Evolutionary conservation across 495 filamentous ascomycete species (phyloP), one percentile per base, ranked within the genome.

Genomic region (Penicillium steckii): DNA sequence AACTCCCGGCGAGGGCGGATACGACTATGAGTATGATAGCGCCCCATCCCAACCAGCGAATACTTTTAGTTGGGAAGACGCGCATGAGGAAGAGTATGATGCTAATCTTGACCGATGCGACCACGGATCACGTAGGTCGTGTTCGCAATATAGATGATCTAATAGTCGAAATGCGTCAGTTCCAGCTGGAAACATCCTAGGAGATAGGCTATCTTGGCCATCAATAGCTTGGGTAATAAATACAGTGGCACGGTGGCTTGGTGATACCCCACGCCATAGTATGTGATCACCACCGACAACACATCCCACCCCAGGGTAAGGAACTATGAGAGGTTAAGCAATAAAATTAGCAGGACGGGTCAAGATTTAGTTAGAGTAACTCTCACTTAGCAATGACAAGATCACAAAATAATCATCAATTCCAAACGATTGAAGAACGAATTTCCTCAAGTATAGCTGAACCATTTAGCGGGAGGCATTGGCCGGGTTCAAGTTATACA

Each of bases 1-100:
- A 18, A 21, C 55, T 52, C 13, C 56, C 56, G 21, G 56, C 57
- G 23, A 62, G 49, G 6, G 59, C 56, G 7, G 58, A 40, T 17
- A 46, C 4, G 8, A 46, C 18, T 25, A 62, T 19, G 23, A 62
- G 52, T 8, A 19, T 44, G 13, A 63, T 56, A 13, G 57, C 54
- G 27, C n/a, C 44, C 19, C 26, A 35, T 8, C 56, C 55, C 6
- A 38, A 45, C 4, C 18, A 44, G 9, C 43, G 43, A 23, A 63
- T 41, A 18, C 29, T 53, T 9, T 44, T 41, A 12, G 44, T 42
- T 3, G 60, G 60, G 43, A 59, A 59, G 13, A 57, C 33, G 26
- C 60, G 60, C 56, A 63, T 59, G 38, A 63, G 50, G 45, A 63
- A 63, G 18, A 46, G 18, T 3, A 44, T 29, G 21, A 63, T 49